Evolutionary conservation across 2,329 filamentous ascomycete genomes (phyloP), one percentile per base, ranked within the genome.

Genomic region (Sporothrix inflata): DNA sequence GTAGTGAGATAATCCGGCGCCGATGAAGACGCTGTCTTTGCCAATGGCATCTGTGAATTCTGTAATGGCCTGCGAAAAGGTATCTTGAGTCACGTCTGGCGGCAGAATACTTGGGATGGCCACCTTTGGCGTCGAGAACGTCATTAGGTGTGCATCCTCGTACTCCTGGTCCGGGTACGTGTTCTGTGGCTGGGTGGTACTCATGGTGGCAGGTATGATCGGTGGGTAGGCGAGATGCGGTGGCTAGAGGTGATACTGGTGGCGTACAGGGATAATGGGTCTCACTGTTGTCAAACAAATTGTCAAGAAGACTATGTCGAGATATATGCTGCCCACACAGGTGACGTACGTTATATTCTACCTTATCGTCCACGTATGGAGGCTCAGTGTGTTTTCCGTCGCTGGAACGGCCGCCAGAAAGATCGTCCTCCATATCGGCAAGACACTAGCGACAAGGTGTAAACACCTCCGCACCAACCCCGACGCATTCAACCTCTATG

Each of bases 111-210:
- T 66, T 61, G 79, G 76, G 7, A 83, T 76, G 0, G 78, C 79
- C 6, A 73, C 74, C 0, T 78, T 81, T 12, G 82, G 77, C 9
- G 81, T 82, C 21, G 79, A 80, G 75, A 82, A 83, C 30, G 82
- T 78, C 12, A 77, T 79, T 49, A 78, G 78, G 72, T 83, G 82
- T 0, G 80, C 81, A 7, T 76, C 75, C 74, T 83, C 81, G 71
- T 83, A 83, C 47, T 80, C 75, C 9, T 78, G 73, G 68, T 84
- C 79, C 24, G 75, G 73, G 73, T 83, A 84, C 47, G 63, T 67
- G 24, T 71, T 71, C n/a, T 55, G 8, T 14, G 69, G 69, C 60
- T 42, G 60, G 3, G 34, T 9, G 21, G 69, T 21, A 11, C 42
- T 71, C 69, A 66, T 71, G 4, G 30, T 66, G 51, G 6, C 30